Base-by-base conservation (phyloP, 176 grass and related monocot genomes). In the Dendrocalamus sinicus region DNA sequence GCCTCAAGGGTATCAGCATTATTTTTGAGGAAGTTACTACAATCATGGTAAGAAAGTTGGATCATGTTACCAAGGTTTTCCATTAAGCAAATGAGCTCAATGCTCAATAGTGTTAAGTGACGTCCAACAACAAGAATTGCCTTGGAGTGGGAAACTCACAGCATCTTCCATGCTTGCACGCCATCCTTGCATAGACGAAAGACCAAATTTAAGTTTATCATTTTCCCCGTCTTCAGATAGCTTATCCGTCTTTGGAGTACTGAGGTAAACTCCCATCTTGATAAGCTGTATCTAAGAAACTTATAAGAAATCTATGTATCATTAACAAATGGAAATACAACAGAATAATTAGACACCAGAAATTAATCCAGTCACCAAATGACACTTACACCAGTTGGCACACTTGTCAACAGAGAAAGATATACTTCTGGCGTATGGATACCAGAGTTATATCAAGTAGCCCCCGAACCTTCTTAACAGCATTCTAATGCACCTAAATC, bases 131-230 rank as follows among this genome's bases (percentile, higher is more conserved):
- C 69, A 51, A 76, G 22, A 51, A 78, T 83, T 66, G 53, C 58
- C 58, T 83, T 17, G 40, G 20, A 67, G 70, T 75, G 50, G 51
- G 41, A 88, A 81, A 94, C 92, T 94, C 67, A 98, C 93, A 58
- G 96, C 96, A 98, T 98, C 93, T 86, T 98, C 96, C 96, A 95
- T 98, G 85, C 10, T 98, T 85, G 93, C 88, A 85, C 93, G 96
- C 96, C 96, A 98, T 75, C 93, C 93, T 94, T 98, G 96, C 96
- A 98, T 98, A 70, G 89, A 95, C 40, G 96, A 98, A 85, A 98
- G 86, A 63, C 96, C 96, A 88, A 95, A 95, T 47, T 71, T 91
- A 66, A 98, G 70, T 76, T 70, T 84, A 52, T 89, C 86, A 70
- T 92, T 98, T 85, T 90, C 91, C 67, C 93, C 91, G 1, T 94